phyloP scores from a whole-genome alignment of 805 yeast genomes.

The Myxozyma vanderwaltii region DNA sequence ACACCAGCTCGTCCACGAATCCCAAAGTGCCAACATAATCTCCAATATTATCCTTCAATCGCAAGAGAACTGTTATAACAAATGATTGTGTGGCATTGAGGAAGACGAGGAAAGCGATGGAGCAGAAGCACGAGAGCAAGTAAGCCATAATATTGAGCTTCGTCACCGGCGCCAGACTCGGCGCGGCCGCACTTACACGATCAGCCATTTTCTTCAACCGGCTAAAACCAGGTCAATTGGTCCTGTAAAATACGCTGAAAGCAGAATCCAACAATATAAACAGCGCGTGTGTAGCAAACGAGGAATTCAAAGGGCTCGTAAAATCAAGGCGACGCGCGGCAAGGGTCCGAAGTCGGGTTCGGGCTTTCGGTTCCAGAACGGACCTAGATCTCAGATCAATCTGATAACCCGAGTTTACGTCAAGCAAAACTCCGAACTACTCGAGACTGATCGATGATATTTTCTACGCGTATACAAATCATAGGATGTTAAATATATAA shows the following conservation, averaged over 20 bases:
- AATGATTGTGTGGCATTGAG: constrained; percentile 51
- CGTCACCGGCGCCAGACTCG: constrained; percentile 11
- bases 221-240: not conserved
- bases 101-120: constrained; percentile 50
- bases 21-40: constrained; percentile 53
- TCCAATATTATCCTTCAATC: constrained; percentile 44
- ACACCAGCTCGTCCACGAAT: constrained; percentile 60
- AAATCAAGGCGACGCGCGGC: no score
- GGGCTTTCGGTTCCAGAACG: constrained; percentile 6
- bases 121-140: constrained; percentile 45
- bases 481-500: not conserved
- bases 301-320: no score
- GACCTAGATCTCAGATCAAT: not conserved
- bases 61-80: constrained; percentile 46
- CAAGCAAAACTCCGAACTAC: no score
- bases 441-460: not conserved
- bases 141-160: constrained; percentile 38
- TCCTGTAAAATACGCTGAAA: not conserved
- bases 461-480: not conserved
- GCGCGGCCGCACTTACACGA: not conserved
- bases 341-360: not conserved
- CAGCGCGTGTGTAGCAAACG: no score
- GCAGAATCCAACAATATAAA: no score
- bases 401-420: not conserved
- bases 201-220: not conserved